These are phyloP conservation scores for Sextonia rubra DNA, from an alignment of 164 flowering plant species.

Conservation along the genomic window DNA sequence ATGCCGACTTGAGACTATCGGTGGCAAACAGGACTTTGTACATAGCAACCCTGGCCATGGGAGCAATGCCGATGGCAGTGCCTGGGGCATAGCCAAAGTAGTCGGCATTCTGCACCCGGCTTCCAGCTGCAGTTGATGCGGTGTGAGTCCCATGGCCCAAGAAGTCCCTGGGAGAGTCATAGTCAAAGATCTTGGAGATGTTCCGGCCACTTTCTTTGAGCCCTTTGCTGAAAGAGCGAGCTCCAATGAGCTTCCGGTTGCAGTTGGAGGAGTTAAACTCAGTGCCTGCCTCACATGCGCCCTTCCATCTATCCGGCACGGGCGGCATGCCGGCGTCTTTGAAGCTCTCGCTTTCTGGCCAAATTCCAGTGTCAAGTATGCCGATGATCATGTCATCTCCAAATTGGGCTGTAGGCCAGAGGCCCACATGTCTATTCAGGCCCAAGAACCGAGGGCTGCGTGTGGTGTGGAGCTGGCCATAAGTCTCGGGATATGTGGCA, in stretches of 20 bases:
- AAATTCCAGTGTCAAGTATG: constrained; percentile 6
- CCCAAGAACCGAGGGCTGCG: constrained; percentile 12
- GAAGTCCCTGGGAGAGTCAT: constrained; percentile 55
- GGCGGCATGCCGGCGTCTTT: constrained; percentile 6
- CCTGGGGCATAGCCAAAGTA: constrained; percentile 55
- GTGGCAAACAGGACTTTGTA: constrained; percentile 12
- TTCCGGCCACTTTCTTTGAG: not conserved
- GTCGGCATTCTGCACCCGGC: constrained; percentile 44
- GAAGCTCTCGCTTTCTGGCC: constrained; percentile 10
- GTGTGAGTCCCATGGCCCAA: constrained; percentile 95
- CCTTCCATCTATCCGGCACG: constrained; percentile 2
- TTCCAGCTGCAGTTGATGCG: constrained; percentile 73
- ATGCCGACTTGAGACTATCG: not conserved
- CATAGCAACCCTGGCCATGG: constrained; percentile 12
- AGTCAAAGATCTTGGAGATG: constrained; percentile 4
- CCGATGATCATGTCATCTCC: constrained; percentile 15
- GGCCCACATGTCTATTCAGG: constrained; percentile 1
- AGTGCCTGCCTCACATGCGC: constrained; percentile 7
- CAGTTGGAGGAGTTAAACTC: constrained; percentile 17
- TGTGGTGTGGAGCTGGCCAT: constrained; percentile 15
- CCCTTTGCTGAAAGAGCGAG: constrained; percentile 16
- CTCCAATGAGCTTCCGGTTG: constrained; percentile 20
- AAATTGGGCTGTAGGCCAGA: constrained; percentile 10
- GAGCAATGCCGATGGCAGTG: constrained; percentile 6
- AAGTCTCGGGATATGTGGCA: constrained; percentile 20